Percentiles rank a stretch among this genome's conserved stretches.
These are phyloP conservation scores for Nematocida sp. DNA, from an alignment of 371 early-diverging fungal genomes.

Conservation along the genomic window DNA sequence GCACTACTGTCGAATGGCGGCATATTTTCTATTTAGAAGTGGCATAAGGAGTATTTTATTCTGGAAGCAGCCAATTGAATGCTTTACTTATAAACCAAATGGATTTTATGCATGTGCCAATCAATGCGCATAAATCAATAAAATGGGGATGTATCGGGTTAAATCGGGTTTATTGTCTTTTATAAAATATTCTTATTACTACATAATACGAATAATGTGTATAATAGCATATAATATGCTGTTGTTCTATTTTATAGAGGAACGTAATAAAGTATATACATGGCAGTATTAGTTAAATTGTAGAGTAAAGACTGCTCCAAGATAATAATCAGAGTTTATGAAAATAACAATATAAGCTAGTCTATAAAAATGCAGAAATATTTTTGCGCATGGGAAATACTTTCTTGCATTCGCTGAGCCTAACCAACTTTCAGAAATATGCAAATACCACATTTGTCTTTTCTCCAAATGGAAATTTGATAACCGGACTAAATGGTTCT, in stretches of 20 bases:
- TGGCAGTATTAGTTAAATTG: no score
- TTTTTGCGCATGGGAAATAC: slow-evolving; percentile 7
- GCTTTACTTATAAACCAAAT: background rate
- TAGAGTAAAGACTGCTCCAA: no score
- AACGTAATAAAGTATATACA: no score
- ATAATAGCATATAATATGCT: no score
- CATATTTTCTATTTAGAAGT: slow-evolving; percentile 39
- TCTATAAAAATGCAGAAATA: background rate
- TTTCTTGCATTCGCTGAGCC: slow-evolving; percentile 57
- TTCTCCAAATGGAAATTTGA: slow-evolving; percentile 68
- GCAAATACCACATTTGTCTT: slow-evolving; percentile 61
- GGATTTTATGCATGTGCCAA: background rate
- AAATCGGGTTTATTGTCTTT: no score
- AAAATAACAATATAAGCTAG: no score
- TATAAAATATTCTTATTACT: no score
- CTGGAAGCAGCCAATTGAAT: slow-evolving; percentile 1
- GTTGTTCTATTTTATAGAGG: no score
- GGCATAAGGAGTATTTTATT: slow-evolving; percentile 43
- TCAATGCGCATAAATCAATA: background rate
- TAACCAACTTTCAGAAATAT: slow-evolving; percentile 70
- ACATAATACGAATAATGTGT: no score
- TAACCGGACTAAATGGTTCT: slow-evolving; percentile 76
- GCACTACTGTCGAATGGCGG: slow-evolving; percentile 19
- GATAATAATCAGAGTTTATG: no score
- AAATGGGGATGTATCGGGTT: no score